A percentile compares a stretch with the other conserved stretches of the same genome.
Evolutionary conservation across 1,284 basidiomycete species (phyloP).

Genomic region (Xerocomus nothofagi): DNA sequence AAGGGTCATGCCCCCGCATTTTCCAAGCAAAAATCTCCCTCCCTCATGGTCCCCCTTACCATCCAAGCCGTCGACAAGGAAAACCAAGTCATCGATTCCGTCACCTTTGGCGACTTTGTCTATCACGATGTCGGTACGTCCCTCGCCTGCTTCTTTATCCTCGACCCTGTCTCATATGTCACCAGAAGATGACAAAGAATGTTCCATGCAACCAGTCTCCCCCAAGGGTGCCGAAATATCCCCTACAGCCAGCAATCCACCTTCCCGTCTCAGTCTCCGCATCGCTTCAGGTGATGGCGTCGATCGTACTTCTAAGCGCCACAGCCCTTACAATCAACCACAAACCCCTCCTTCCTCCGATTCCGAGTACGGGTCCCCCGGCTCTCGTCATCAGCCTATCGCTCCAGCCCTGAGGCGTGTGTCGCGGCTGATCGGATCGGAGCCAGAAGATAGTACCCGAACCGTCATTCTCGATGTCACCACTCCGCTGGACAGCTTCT

Average conservation of each 20-base stretch:
- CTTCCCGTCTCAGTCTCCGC: slow-evolving; percentile 6
- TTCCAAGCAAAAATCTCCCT: slow-evolving; percentile 32
- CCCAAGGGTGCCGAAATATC: slow-evolving; percentile 2
- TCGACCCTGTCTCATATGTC: neutral
- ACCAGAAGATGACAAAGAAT: slow-evolving; percentile 7
- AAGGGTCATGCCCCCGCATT: slow-evolving; percentile 54
- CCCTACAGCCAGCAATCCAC: neutral
- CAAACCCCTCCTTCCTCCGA: slow-evolving; percentile 34
- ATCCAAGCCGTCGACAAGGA: slow-evolving; percentile 62
- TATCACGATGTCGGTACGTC: slow-evolving; percentile 53
- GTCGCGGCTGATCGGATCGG: slow-evolving; percentile 21
- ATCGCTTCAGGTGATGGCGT: slow-evolving; percentile 7
- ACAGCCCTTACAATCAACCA: slow-evolving; percentile 34
- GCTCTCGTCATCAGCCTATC: slow-evolving; percentile 12
- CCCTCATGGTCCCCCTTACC: slow-evolving; percentile 49
- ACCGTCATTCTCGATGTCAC: slow-evolving; percentile 57
- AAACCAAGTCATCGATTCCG: slow-evolving; percentile 56
- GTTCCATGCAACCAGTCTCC: neutral
- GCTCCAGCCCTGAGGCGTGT: slow-evolving; percentile 26
- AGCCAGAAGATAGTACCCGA: slow-evolving; percentile 40
- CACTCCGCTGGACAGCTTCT: slow-evolving; percentile 54
- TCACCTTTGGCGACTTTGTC: slow-evolving; percentile 71
- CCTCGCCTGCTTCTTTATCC: neutral
- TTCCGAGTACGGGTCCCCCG: slow-evolving; percentile 24
- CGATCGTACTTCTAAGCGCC: slow-evolving; percentile 27